Percentiles rank a stretch among this genome's conserved stretches.
Evolutionary conservation across 177 flowering plant genomes (phyloP).

Genomic region (Vitis hybrid): DNA sequence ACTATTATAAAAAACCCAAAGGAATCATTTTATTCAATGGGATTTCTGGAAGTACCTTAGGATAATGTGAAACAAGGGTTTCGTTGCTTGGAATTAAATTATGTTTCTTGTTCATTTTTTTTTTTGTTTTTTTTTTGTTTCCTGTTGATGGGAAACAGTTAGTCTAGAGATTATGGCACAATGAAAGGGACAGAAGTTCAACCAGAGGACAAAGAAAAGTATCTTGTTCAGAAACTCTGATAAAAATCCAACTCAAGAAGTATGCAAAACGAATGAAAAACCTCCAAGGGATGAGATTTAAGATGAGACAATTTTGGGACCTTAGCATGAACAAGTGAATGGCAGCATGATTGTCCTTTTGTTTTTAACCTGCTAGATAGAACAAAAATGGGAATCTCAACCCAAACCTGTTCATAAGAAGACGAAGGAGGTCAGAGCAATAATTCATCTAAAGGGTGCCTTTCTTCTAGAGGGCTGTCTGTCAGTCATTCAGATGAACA

Average conservation of each 20-base stretch:
- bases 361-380: no score
- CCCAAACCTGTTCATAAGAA: neutral
- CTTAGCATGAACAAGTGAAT: neutral
- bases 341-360: neutral
- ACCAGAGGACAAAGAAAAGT: neutral
- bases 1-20: neutral
- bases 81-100: neutral
- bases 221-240: neutral
- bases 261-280: neutral
- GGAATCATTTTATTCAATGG: no score
- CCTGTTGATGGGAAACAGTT: neutral
- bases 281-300: neutral
- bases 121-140: neutral
- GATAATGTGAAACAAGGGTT: neutral
- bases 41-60: neutral
- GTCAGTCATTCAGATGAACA: no score
- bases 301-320: neutral
- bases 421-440: neutral
- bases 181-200: neutral
- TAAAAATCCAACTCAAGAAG: neutral
- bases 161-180: neutral
- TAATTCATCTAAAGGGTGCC: no score
- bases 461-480: no score
- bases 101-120: neutral
- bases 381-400: neutral